phyloP scores from a whole-genome alignment of 1,284 basidiomycete species.

The Trametes pubescens region DNA sequence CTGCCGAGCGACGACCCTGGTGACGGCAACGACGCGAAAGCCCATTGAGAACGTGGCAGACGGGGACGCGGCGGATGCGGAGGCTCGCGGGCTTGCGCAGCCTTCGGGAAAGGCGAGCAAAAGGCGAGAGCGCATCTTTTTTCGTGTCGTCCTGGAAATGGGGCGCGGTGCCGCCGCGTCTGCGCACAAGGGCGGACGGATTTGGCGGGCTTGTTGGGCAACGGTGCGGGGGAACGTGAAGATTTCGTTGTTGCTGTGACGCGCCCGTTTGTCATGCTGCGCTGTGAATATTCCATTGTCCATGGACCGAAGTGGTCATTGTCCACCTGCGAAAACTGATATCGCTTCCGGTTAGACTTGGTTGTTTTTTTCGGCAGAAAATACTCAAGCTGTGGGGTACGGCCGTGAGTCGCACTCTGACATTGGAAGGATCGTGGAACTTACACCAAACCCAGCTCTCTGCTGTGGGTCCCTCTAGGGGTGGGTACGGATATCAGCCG shows the following conservation, averaged over 20 bases:
- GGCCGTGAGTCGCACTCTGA: not conserved
- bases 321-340: not conserved
- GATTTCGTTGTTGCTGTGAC: not conserved
- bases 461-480: not conserved
- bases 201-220: not conserved
- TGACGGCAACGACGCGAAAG: not conserved
- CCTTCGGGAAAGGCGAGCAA: not conserved
- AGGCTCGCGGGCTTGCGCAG: not conserved
- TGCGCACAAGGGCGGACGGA: not conserved
- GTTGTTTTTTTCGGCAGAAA: not conserved
- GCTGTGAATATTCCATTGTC: not conserved
- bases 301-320: not conserved
- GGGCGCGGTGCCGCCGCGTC: not conserved
- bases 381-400: not conserved
- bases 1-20: not conserved
- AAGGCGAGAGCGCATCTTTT: not conserved
- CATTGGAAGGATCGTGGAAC: not conserved
- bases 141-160: slow-evolving; percentile 7
- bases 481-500: slow-evolving; percentile 3
- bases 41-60: slow-evolving; percentile 8
- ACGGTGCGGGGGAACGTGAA: not conserved
- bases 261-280: not conserved
- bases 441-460: slow-evolving; percentile 10
- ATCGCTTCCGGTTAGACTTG: not conserved
- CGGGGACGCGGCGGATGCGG: not conserved